Evolutionary conservation across 2,329 filamentous ascomycete genomes (phyloP).

Genomic region (Monilinia fructigena): DNA sequence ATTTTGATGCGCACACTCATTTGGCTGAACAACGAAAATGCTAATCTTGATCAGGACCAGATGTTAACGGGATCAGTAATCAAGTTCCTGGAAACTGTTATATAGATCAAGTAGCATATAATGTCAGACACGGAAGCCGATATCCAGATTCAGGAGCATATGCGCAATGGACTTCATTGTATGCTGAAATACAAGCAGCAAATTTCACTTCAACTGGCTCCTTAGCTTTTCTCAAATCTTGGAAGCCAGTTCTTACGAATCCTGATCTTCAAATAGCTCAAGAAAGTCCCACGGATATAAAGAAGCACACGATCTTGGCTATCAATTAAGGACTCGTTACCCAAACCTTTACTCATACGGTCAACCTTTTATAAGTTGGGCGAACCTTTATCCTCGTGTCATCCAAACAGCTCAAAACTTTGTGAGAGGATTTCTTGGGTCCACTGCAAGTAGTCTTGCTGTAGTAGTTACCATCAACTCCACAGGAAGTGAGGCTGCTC

Average conservation of each 20-base stretch:
- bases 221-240: conserved; percentile 56
- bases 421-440: conserved; percentile 59
- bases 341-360: conserved; percentile 49
- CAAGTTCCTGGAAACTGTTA: conserved; percentile 55
- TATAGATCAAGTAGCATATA: conserved; percentile 60
- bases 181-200: conserved; percentile 50
- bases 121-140: conserved; percentile 60
- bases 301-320: conserved; percentile 57
- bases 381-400: conserved; percentile 64
- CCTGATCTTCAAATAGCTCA: conserved; percentile 57
- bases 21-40: neutral
- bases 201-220: conserved; percentile 53
- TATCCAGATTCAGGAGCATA: conserved; percentile 63
- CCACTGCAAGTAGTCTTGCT: conserved; percentile 52
- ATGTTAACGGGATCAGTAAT: conserved; percentile 55
- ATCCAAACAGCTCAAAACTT: conserved; percentile 63
- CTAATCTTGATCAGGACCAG: conserved; percentile 29
- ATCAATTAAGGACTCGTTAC: conserved; percentile 49
- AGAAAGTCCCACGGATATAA: conserved; percentile 60
- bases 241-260: conserved; percentile 57
- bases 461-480: conserved; percentile 58
- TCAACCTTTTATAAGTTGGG: conserved; percentile 57
- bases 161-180: conserved; percentile 47
- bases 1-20: neutral
- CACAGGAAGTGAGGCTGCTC: conserved; percentile 49